Base-by-base conservation (phyloP, 352 stramenopile species). In the Phytopythium litorale region DNA sequence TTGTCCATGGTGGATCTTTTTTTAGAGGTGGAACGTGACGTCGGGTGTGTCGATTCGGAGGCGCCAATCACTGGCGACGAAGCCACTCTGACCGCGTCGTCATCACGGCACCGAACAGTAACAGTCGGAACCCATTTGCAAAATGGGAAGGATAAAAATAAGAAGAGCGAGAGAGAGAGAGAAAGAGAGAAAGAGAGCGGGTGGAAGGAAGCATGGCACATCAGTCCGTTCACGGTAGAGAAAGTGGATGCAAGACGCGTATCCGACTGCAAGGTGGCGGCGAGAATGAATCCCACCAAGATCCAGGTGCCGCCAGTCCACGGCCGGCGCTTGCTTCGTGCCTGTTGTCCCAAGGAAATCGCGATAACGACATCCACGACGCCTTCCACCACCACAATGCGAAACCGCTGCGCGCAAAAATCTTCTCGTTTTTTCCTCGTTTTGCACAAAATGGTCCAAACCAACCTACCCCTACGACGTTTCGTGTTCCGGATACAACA, bases 11-110 rank as follows among this genome's bases (percentile, higher is more conserved):
- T 32, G 25, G 46, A 52, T 52, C 23, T 52, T 30, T 51, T 35
- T 52, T 13, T 52, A 52, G 45, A 51, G 46, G 46, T 23, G 23
- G 45, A 51, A 30, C 45, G 48, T 54, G 48, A 54, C 48, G 48
- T 25, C 2, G 48, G 15, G 48, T 5, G 15, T 7, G 48, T 54
- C 25, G n/a, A 15, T 9, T 12, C 8, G 0, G 21, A 5, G 13
- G 5, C 48, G 25, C 48, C 48, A 54, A 54, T 54, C 48, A 37
- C 21, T 1, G 13, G 7, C 46, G 46, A 53, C 12, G 33, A 15
- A n/a, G 35, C 35, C 35, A 40, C 35, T 40, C 35, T 40, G 35
- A 40, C 35, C 45, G 21, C 18, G 21, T 18, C 45, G 21, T 51
- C 45, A 32, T 51, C 45, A 51, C 45, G 6, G 45, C 32, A 2